Percentiles rank a stretch among this genome's conserved stretches.
Conservation (phyloP, 148 eudicot species). For the Vaccinium corymbosum region DNA sequence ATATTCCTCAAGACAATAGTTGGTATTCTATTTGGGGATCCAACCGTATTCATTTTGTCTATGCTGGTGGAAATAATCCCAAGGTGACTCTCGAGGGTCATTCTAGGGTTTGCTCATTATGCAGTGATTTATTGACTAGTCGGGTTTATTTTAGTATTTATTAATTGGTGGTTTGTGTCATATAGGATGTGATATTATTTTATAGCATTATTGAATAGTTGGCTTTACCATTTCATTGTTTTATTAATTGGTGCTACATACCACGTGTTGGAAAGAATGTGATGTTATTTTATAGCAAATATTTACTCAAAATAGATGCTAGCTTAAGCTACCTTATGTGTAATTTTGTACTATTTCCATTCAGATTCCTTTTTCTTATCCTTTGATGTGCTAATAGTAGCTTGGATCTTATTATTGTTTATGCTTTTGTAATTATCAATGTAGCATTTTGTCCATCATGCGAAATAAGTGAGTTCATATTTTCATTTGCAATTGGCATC, state of each 20-base stretch:
- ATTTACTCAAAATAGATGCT: no score
- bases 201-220: not conserved
- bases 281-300: no score
- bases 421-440: no score
- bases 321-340: no score
- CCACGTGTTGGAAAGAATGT: not conserved
- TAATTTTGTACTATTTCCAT: no score
- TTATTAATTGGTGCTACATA: not conserved
- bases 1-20: not conserved
- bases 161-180: not conserved
- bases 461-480: no score
- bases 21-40: not conserved
- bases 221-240: not conserved
- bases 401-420: no score
- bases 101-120: not conserved
- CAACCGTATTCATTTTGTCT: not conserved
- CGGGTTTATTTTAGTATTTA: not conserved
- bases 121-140: not conserved
- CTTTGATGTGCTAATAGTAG: not conserved
- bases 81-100: not conserved
- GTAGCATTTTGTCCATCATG: no score
- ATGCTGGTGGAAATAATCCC: not conserved
- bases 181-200: not conserved
- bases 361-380: no score
- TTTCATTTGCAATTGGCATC: no score